Conservation (phyloP, 345 rosid species). For the Brassica carinata region DNA sequence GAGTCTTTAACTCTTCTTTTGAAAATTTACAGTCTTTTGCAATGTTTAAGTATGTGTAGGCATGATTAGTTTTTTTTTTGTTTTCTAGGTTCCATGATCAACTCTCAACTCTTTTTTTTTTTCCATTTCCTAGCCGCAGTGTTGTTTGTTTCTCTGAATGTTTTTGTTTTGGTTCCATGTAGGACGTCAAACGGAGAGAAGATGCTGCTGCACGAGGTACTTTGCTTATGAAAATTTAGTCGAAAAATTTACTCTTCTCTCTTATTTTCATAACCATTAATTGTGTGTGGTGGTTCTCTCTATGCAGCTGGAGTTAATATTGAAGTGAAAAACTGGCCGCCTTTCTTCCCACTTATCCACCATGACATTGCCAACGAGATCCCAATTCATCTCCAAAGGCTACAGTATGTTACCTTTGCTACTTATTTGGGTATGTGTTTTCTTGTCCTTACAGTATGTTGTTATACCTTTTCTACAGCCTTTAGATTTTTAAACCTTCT, state of each 20-base stretch:
- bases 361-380: conserved; percentile 87
- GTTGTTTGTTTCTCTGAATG: conserved; percentile 6
- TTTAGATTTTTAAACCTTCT: neutral
- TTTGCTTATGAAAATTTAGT: neutral
- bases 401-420: conserved; percentile 76
- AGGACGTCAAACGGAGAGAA: conserved; percentile 87
- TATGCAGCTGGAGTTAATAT: conserved; percentile 66
- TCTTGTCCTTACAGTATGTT: neutral
- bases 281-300: conserved; percentile 14
- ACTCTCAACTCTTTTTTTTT: neutral
- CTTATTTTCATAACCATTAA: neutral
- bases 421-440: conserved; percentile 62
- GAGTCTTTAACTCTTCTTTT: neutral
- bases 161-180: conserved; percentile 28
- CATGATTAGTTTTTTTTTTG: neutral
- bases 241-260: neutral
- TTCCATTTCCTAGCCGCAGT: neutral
- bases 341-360: conserved; percentile 81
- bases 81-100: neutral
- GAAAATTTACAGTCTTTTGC: neutral
- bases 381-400: conserved; percentile 77
- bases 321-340: conserved; percentile 90
- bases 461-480: neutral
- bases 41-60: neutral
- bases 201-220: conserved; percentile 96